Evolutionary conservation across 805 yeast genomes (phyloP).

Genomic region (Komagataella kurtzmanii): DNA sequence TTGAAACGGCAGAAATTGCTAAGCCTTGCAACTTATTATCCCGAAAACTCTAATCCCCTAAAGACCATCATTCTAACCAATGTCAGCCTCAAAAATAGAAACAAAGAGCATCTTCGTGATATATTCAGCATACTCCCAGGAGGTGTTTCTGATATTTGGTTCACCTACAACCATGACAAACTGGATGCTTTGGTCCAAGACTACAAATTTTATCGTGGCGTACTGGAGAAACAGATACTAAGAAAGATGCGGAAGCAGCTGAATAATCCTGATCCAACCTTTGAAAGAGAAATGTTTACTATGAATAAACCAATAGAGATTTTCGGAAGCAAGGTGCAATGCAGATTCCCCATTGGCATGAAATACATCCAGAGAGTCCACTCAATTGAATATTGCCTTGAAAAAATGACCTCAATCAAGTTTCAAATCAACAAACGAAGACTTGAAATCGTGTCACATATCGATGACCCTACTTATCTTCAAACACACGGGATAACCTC

Average conservation of each 20-base stretch:
- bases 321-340: not conserved
- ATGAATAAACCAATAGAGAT: slow-evolving; percentile 10
- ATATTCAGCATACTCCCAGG: slow-evolving; percentile 33
- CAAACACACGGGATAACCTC: slow-evolving; percentile 2
- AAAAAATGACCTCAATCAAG: not conserved
- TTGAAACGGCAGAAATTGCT: slow-evolving; percentile 31
- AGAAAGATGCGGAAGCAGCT: slow-evolving; percentile 19
- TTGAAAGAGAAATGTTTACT: slow-evolving; percentile 3
- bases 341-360: not conserved
- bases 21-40: slow-evolving; percentile 6
- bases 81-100: slow-evolving; percentile 22
- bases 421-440: not conserved
- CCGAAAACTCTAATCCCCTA: slow-evolving; percentile 7
- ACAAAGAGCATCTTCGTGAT: slow-evolving; percentile 12
- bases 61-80: slow-evolving; percentile 2
- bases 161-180: slow-evolving; percentile 30
- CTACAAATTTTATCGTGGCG: slow-evolving; percentile 14
- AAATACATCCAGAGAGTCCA: not conserved
- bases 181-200: slow-evolving; percentile 18
- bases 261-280: slow-evolving; percentile 3
- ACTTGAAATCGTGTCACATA: not conserved
- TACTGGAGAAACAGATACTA: slow-evolving; percentile 26
- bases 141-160: slow-evolving; percentile 46
- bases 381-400: not conserved
- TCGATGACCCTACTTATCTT: slow-evolving; percentile 1